Percentiles rank a stretch among this genome's conserved stretches.
phyloP scores from a whole-genome alignment of 257 asterid species.

The Nicotiana attenuata region DNA sequence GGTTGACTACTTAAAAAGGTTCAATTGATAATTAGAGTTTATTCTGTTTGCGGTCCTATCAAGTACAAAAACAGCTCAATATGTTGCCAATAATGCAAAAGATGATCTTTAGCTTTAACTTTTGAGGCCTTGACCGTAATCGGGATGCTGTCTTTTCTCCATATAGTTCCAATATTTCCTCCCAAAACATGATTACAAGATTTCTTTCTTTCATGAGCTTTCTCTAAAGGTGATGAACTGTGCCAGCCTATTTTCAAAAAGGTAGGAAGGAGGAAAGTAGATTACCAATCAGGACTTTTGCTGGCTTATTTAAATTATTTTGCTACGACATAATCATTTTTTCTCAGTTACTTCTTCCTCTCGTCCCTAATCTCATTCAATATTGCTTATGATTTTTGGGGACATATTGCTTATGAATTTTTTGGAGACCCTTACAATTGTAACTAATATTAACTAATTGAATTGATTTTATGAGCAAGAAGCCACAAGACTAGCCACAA shows the following conservation, averaged over 20 bases:
- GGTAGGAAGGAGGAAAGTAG: slow-evolving; percentile 1
- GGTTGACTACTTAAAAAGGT: slow-evolving; percentile 19
- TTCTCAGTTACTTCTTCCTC: not conserved
- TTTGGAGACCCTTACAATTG: no score
- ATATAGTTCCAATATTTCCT: slow-evolving; percentile 9
- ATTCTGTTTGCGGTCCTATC: slow-evolving; percentile 5
- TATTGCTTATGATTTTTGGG: not conserved
- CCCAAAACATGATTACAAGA: slow-evolving; percentile 14
- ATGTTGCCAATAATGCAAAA: slow-evolving; percentile 14
- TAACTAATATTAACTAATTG: no score
- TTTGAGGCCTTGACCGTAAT: slow-evolving; percentile 22
- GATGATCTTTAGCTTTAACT: slow-evolving; percentile 8
- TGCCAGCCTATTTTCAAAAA: slow-evolving; percentile 12
- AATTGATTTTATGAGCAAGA: no score
- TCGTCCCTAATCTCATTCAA: not conserved
- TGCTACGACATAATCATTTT: not conserved
- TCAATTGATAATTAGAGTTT: slow-evolving; percentile 17
- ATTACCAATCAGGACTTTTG: not conserved
- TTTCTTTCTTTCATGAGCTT: slow-evolving; percentile 13
- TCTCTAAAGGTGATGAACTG: slow-evolving; percentile 21
- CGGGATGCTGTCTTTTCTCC: slow-evolving; percentile 8
- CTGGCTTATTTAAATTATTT: not conserved
- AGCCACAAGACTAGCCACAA: no score
- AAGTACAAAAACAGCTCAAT: slow-evolving; percentile 31
- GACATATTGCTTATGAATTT: no score